Conservation (phyloP, 2,329 filamentous ascomycete species). For the Phaeophleospora eucalypticola region DNA sequence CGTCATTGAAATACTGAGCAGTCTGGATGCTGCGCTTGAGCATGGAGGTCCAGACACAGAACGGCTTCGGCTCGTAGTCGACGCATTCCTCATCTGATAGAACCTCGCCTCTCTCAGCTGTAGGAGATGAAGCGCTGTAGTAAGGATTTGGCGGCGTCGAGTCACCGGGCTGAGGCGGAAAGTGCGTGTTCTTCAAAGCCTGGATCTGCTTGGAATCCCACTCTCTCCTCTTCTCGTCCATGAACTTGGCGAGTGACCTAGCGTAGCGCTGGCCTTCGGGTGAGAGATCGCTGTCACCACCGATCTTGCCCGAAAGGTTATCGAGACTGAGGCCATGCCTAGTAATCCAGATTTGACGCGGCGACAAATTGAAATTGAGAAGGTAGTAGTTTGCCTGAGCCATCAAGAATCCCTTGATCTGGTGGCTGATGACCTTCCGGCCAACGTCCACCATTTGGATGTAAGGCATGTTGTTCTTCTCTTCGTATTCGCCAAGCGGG, state of each 20-base stretch:
- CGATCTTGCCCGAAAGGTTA: slow-evolving; percentile 82
- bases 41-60: slow-evolving; percentile 99
- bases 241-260: slow-evolving; percentile 73
- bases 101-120: slow-evolving; percentile 11
- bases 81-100: slow-evolving; percentile 19
- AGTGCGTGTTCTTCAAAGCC: slow-evolving; percentile 70
- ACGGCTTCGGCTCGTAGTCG: slow-evolving; percentile 66
- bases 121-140: slow-evolving; percentile 49
- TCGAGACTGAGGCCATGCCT: slow-evolving; percentile 88
- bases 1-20: slow-evolving; percentile 86
- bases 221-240: slow-evolving; percentile 70
- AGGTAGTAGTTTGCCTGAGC: slow-evolving; percentile 91
- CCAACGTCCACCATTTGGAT: slow-evolving; percentile 98
- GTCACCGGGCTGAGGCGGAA: slow-evolving; percentile 87
- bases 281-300: slow-evolving; percentile 82
- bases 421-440: slow-evolving; percentile 85
- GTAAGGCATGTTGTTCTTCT: slow-evolving; percentile 85
- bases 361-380: slow-evolving; percentile 92
- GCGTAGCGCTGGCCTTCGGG: slow-evolving; percentile 77
- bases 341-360: slow-evolving; percentile 97
- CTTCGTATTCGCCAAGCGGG: slow-evolving; percentile 72
- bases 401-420: slow-evolving; percentile 86
- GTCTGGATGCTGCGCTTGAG: slow-evolving; percentile 84
- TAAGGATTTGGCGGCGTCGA: slow-evolving; percentile 94
- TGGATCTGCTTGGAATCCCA: slow-evolving; percentile 82